These are phyloP conservation scores for Diutina catenulata DNA, from an alignment of 1,139 yeast species.

Conservation along the genomic window DNA sequence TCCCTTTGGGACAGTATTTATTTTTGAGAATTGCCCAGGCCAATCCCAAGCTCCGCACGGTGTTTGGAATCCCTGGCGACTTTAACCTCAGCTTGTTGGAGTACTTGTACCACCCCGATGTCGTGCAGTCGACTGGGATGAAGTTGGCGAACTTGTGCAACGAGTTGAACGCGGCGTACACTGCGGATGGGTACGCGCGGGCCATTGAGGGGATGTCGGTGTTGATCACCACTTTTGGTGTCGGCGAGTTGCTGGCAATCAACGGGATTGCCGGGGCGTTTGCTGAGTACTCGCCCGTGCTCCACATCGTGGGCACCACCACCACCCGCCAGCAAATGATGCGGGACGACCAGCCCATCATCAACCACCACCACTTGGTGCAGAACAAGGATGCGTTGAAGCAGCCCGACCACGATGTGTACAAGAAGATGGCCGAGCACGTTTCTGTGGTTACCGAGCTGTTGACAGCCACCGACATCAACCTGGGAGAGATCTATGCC, in stretches of 20 bases:
- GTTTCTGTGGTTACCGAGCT: conserved; percentile 50
- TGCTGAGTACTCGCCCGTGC: conserved; percentile 67
- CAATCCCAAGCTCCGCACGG: conserved; percentile 22
- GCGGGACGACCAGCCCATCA: conserved; percentile 7
- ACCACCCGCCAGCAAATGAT: conserved; percentile 21
- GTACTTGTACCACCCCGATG: too few species aligned
- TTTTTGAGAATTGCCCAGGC: conserved; percentile 25
- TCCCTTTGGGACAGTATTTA: conserved; percentile 28
- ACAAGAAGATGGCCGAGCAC: conserved; percentile 47
- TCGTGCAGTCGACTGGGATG: conserved; percentile 9
- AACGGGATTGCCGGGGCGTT: conserved; percentile 79
- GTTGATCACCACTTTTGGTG: conserved; percentile 63
- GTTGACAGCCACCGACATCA: conserved; percentile 35
- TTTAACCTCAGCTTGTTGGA: conserved; percentile 27
- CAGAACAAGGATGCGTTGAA: conserved; percentile 39
- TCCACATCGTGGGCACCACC: conserved; percentile 78
- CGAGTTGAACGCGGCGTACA: conserved; percentile 44
- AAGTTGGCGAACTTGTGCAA: conserved; percentile 15
- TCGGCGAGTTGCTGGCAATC: conserved; percentile 77
- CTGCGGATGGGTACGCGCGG: conserved; percentile 71
- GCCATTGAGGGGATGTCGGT: conserved; percentile 31
- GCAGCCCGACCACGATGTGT: conserved; percentile 48
- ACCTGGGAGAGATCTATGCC: conserved; percentile 25
- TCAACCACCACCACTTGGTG: conserved; percentile 57
- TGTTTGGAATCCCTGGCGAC: conserved; percentile 34